phyloP scores from a whole-genome alignment of 2,329 filamentous ascomycete genomes.

The Pseudogymnoascus sp. region DNA sequence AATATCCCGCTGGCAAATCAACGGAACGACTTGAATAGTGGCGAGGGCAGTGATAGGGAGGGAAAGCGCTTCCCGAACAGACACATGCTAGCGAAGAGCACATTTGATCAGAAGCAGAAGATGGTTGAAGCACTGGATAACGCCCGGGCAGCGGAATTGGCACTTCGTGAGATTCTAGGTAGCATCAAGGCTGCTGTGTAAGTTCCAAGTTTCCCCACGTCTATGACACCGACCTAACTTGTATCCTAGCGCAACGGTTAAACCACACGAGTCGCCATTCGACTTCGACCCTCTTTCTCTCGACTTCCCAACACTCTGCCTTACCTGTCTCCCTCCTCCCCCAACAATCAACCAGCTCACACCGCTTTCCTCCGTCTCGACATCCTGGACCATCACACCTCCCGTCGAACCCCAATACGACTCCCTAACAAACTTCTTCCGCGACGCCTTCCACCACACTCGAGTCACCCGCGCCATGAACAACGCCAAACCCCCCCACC shows the following conservation, averaged over 20 bases:
- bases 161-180: conserved; percentile 72
- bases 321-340: conserved; percentile 72
- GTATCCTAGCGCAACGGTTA: conserved; percentile 42
- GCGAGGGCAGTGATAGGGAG: conserved; percentile 30
- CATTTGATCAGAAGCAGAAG: conserved; percentile 56
- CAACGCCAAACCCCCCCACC: conserved; percentile 40
- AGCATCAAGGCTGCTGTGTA: conserved; percentile 79
- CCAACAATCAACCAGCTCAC: conserved; percentile 71
- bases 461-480: conserved; percentile 44
- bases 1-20: conserved; percentile 51
- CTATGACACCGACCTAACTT: not conserved
- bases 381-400: conserved; percentile 73
- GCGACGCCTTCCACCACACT: conserved; percentile 60
- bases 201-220: conserved; percentile 25
- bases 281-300: conserved; percentile 81
- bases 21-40: conserved; percentile 37
- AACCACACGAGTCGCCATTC: conserved; percentile 50
- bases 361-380: conserved; percentile 62
- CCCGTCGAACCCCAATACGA: conserved; percentile 68
- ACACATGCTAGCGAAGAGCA: conserved; percentile 41
- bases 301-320: conserved; percentile 76
- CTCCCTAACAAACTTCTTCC: conserved; percentile 59
- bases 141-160: conserved; percentile 75
- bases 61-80: conserved; percentile 37
- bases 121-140: conserved; percentile 66